Percentiles rank a stretch among this genome's conserved stretches.
These are phyloP conservation scores for Colletotrichum lupini DNA, from an alignment of 2,329 filamentous ascomycete species.

Conservation along the genomic window DNA sequence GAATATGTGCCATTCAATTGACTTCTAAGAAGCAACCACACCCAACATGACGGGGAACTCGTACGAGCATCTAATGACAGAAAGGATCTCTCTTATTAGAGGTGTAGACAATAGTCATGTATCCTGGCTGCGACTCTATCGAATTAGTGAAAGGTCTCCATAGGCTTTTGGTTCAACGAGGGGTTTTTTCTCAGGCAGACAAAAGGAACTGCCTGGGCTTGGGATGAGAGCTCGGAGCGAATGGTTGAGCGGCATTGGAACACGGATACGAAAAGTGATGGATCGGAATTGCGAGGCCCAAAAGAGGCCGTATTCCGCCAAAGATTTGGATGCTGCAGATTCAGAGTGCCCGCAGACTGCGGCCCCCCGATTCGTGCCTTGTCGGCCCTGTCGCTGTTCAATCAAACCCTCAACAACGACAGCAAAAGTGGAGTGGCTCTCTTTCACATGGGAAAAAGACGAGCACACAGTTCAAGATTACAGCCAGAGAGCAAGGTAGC, in stretches of 20 bases:
- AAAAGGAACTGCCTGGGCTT: background rate
- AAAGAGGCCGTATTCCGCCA: background rate
- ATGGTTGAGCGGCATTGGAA: constrained; percentile 19
- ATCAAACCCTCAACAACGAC: constrained; percentile 28
- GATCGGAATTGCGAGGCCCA: constrained; percentile 5
- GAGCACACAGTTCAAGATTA: constrained; percentile 2
- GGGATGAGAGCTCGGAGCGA: background rate
- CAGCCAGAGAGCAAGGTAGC: constrained; percentile 9
- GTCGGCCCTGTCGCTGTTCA: constrained; percentile 13
- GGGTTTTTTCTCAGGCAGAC: background rate
- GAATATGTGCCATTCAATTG: background rate
- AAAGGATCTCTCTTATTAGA: background rate
- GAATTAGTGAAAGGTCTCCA: no score
- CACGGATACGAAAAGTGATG: constrained; percentile 28
- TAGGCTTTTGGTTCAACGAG: background rate
- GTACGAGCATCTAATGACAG: background rate
- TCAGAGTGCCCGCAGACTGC: background rate
- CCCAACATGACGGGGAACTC: background rate
- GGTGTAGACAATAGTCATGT: background rate
- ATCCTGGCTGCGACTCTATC: no score
- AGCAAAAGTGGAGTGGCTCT: constrained; percentile 30
- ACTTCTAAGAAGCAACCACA: background rate
- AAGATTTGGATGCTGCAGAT: background rate
- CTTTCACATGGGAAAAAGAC: constrained; percentile 30
- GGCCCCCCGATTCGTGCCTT: constrained; percentile 16